Evolutionary conservation across 1,284 basidiomycete genomes (phyloP), one percentile per base, ranked within the genome.

Genomic region (Moesziomyces parantarcticus): DNA sequence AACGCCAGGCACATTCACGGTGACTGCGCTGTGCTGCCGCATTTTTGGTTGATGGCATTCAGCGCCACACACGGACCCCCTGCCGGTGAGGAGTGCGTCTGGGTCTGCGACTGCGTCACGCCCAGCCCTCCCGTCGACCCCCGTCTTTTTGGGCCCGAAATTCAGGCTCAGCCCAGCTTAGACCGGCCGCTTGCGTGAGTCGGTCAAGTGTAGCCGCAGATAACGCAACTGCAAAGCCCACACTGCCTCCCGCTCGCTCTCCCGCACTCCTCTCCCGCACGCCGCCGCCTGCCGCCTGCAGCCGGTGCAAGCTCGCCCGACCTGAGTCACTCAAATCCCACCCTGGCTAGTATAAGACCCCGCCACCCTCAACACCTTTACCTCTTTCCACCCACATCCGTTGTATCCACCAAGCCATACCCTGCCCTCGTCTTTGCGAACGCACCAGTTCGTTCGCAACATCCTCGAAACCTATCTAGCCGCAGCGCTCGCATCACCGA

Each of bases 401-500:
- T 79, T 84, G 78, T 78, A 83, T 22, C 34, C 41, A 52, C 29
- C 50, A 52, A 36, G 34, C 16, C 16, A 7, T 5, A 18, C 34
- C 34, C 34, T 36, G 11, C 11, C 16, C 34, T 10, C 14, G 16
- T 16, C 34, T 14, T 36, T 36, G 34, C 34, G 34, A 36, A 36
- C 34, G 34, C 34, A 36, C 0, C 16, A 11, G 16, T 14, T 4
- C 34, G 34, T 36, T 36, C 34, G 34, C 34, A 29, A 36, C 14
- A 36, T 36, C 14, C 14, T 16, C 34, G 34, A 11, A 36, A 36
- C 34, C 16, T 36, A 29, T 9, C 29, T 10, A 29, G 29, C 29
- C 29, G 8, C 34, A 36, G 14, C 34, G 34, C 34, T 36, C 34
- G 34, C 41, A 22, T 2, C 49, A n/a, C 20, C 16, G n/a, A n/a